Evolutionary conservation across 169 alveolate genomes (phyloP), one percentile per base, ranked within the genome.

Genomic region (Eimeria acervulina): DNA sequence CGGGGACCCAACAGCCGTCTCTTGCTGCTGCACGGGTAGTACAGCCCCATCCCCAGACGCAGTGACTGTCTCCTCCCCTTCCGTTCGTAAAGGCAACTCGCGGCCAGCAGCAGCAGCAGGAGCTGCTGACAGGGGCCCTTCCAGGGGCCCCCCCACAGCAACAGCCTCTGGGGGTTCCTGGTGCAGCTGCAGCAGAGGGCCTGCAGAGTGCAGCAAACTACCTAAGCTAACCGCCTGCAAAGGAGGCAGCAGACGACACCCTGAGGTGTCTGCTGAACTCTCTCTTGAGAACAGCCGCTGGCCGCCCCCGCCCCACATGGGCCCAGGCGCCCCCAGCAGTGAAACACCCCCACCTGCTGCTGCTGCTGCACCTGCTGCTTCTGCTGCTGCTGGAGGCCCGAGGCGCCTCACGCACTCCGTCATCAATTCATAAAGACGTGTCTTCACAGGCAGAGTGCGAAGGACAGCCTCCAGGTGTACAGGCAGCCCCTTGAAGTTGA

Each of bases 331-430:
- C 52, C 72, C 76, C n/a, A 52, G 23, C 66, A 40, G 33, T 21
- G 55, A n/a, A 42, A 26, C 17, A 40, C 59, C 47, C 38, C 21
- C 59, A 8, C 59, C 63, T 44, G 31, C 26, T 44, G 38, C 38
- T 26, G 74, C 74, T 26, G 74, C 74, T 0, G 74, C 36, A 7
- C 12, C 36, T 26, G 36, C 36, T 21, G 68, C 13, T 51, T 66
- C 44, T 47, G n/a, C 78, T 40, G 31, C 51, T 31, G 36, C 78
- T n/a, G 47, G 36, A 13, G 31, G 38, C 10, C 78, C n/a, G 36
- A 84, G 61, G 21, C 92, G 92, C 13, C 92, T 23, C 78, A 52
- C 76, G 21, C 92, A 84, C 76, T 84, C 92, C 55, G 92, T 55
- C 55, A 84, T 76, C 76, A 84, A 78, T 23, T 55, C 66, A 33